phyloP scores from a whole-genome alignment of 1,139 yeast genomes.

The Saccharomyces hybrid region DNA sequence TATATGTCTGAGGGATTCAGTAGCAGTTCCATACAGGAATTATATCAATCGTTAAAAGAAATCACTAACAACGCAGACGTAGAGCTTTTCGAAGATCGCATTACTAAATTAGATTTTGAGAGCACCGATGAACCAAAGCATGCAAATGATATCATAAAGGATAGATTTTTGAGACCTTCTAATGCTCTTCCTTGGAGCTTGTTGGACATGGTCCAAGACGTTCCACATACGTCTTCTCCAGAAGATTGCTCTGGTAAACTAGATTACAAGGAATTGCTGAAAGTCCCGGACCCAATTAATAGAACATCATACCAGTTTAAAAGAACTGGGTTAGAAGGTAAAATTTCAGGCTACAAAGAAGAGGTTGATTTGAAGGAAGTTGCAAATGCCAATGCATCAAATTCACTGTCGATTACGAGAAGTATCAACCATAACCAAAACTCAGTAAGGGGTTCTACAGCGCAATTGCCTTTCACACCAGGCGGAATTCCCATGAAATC shows the following conservation, averaged over 20 bases:
- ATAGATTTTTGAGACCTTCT: slow-evolving; percentile 23
- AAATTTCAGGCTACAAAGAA: slow-evolving; percentile 57
- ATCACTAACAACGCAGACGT: slow-evolving; percentile 18
- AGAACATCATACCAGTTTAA: slow-evolving; percentile 55
- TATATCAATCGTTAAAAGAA: slow-evolving; percentile 18
- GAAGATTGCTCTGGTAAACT: slow-evolving; percentile 31
- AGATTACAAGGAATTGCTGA: slow-evolving; percentile 37
- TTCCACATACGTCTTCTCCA: slow-evolving; percentile 19
- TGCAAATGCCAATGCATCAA: slow-evolving; percentile 50
- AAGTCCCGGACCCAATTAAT: slow-evolving; percentile 45
- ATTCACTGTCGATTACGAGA: slow-evolving; percentile 67
- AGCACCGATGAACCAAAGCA: not conserved
- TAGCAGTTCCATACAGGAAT: slow-evolving; percentile 15
- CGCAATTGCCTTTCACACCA: slow-evolving; percentile 84
- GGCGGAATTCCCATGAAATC: slow-evolving; percentile 61
- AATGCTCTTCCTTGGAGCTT: slow-evolving; percentile 27
- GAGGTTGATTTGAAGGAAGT: slow-evolving; percentile 43
- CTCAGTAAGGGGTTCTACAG: slow-evolving; percentile 60
- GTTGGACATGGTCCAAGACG: slow-evolving; percentile 28
- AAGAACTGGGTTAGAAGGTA: slow-evolving; percentile 70
- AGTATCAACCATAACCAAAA: slow-evolving; percentile 57
- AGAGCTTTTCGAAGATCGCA: slow-evolving; percentile 16
- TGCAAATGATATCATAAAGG: slow-evolving; percentile 1
- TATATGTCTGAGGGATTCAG: slow-evolving; percentile 6
- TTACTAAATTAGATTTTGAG: not conserved